phyloP scores from a whole-genome alignment of 139 green algal species.

The Chlamydomonas eustigma region DNA sequence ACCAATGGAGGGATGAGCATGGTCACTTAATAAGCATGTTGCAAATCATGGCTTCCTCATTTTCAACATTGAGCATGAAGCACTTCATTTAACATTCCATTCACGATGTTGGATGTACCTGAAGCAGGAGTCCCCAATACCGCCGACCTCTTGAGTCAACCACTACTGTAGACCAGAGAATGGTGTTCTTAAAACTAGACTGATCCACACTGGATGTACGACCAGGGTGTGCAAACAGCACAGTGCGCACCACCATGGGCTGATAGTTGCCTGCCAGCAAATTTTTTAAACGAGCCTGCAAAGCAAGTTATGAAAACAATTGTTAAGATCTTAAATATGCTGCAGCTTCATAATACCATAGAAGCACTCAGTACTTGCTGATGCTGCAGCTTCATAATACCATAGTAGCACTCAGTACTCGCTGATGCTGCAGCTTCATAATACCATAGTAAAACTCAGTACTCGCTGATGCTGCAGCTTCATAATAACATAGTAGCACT shows the following conservation, averaged over 20 bases:
- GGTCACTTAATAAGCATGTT: neutral
- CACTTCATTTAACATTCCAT: neutral
- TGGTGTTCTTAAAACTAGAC: neutral
- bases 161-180: neutral
- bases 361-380: no score
- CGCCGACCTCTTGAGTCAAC: neutral
- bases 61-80: neutral
- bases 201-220: no score
- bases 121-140: neutral
- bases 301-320: no score
- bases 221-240: neutral
- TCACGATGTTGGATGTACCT: neutral
- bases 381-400: no score
- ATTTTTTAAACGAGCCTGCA: neutral
- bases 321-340: no score
- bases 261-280: conserved; percentile 3
- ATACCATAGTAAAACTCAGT: no score
- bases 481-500: no score
- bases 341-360: no score
- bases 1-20: neutral
- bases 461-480: no score
- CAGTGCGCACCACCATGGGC: neutral
- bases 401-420: no score
- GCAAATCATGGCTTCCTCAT: neutral
- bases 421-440: no score